Base-by-base conservation (phyloP, 345 rosid genomes). In the Lumnitzera racemosa region DNA sequence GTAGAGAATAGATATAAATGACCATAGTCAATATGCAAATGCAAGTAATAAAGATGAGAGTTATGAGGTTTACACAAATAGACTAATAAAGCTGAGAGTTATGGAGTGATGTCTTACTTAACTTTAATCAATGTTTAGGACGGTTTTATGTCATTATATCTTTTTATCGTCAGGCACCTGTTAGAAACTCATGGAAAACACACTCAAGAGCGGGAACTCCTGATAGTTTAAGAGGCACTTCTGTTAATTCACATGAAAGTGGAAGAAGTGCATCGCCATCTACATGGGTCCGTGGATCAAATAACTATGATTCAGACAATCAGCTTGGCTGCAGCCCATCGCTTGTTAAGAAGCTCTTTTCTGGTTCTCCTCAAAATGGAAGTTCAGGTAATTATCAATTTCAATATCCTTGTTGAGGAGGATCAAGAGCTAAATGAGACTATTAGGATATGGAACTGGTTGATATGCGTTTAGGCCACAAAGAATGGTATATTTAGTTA, bases 211-310 rank as follows among this genome's bases (percentile, higher is more conserved):
- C 68, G 24, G 70, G 64, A 13, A 67, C 85, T 57, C 81, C 89
- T 53, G 81, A 77, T 64, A 67, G 73, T 65, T 67, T 68, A 54
- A 70, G 77, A 76, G 84, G 82, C 74, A 84, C 41, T 67, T 78
- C 86, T 25, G 62, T 76, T 63, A 74, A 74, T 68, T 77, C 89
- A 61, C 79, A 84, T 61, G 83, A 89, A 51, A 65, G 74, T 53
- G 78, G 67, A 51, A 77, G 70, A 46, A 76, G 80, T 63, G 67
- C 59, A 23, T 78, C 83, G 43, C 77, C 84, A 52, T 55, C 73
- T 58, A 65, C 68, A 31, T 74, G 49, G 57, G 55, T 66, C 57
- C 65, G 70, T 12, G 49, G 73, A 49, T 43, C 71, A 46, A 65
- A 67, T 51, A 58, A 72, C 24, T 75, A 65, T 50, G 67, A 78